Evolutionary conservation across 306 rosid species (phyloP).

Genomic region (Prosopis cineraria): DNA sequence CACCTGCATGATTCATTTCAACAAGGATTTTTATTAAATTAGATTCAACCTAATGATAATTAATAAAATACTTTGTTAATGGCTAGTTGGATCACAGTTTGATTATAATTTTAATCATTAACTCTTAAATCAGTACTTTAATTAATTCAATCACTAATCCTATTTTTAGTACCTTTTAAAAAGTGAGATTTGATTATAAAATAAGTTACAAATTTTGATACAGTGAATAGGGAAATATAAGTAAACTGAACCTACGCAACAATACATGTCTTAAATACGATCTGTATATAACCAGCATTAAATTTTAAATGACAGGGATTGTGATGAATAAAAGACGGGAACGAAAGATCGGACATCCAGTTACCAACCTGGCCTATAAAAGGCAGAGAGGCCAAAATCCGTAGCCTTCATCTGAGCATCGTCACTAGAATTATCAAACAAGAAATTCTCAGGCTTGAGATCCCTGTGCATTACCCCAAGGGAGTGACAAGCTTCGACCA

Average conservation of each 20-base stretch:
- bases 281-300: neutral
- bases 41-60: neutral
- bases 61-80: too few relatives aligned
- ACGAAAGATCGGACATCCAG: neutral
- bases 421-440: constrained; percentile 71
- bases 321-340: neutral
- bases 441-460: constrained; percentile 94
- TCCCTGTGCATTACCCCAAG: constrained; percentile 97
- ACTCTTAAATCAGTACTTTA: too few relatives aligned
- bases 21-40: neutral
- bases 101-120: too few relatives aligned
- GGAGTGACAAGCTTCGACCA: constrained; percentile 83
- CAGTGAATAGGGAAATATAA: neutral
- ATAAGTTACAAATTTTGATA: neutral
- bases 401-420: constrained; percentile 84
- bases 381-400: constrained; percentile 84
- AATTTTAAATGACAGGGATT: neutral
- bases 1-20: constrained; percentile 11
- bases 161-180: too few relatives aligned
- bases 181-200: neutral
- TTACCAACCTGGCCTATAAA: constrained; percentile 77
- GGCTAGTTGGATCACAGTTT: too few relatives aligned
- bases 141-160: too few relatives aligned
- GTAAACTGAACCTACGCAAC: neutral
- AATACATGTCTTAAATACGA: neutral